These are phyloP conservation scores for Citrus mangshanensis DNA, from an alignment of 345 rosid genomes.

Conservation along the genomic window DNA sequence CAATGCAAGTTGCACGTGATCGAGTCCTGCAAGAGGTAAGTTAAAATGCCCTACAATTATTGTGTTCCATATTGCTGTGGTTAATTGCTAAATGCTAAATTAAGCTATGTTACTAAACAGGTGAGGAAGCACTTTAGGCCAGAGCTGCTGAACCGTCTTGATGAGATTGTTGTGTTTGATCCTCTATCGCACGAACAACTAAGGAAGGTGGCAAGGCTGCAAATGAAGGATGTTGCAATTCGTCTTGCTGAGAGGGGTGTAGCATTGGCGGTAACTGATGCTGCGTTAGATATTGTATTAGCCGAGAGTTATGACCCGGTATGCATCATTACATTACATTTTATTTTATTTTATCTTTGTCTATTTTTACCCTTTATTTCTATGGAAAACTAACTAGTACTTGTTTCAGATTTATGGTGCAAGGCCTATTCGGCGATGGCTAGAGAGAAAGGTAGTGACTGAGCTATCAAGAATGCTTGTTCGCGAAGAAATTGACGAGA, in stretches of 20 bases:
- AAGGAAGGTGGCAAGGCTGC: slow-evolving; percentile 73
- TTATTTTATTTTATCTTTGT: background rate
- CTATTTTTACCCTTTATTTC: background rate
- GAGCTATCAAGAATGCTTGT: slow-evolving; percentile 81
- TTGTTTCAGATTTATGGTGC: slow-evolving; percentile 78
- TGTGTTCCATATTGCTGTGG: background rate
- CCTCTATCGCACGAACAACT: slow-evolving; percentile 89
- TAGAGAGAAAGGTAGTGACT: slow-evolving; percentile 87
- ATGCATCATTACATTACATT: slow-evolving; percentile 15
- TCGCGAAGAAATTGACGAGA: slow-evolving; percentile 83
- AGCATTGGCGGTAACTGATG: slow-evolving; percentile 80
- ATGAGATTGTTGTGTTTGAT: slow-evolving; percentile 85
- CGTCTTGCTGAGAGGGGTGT: slow-evolving; percentile 85
- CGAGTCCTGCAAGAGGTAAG: slow-evolving; percentile 76
- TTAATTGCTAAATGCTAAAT: background rate
- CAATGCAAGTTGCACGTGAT: slow-evolving; percentile 83
- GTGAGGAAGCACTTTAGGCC: slow-evolving; percentile 87
- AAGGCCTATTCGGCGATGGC: slow-evolving; percentile 92
- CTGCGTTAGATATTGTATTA: slow-evolving; percentile 66
- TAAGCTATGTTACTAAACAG: slow-evolving; percentile 16
- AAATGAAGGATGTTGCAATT: slow-evolving; percentile 79
- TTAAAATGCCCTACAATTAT: background rate
- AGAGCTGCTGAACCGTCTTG: slow-evolving; percentile 80
- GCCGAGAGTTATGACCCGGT: slow-evolving; percentile 89
- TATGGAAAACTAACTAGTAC: background rate